Base-by-base conservation (phyloP, 83 land plant genomes). In the Isoetes engelmannii region DNA sequence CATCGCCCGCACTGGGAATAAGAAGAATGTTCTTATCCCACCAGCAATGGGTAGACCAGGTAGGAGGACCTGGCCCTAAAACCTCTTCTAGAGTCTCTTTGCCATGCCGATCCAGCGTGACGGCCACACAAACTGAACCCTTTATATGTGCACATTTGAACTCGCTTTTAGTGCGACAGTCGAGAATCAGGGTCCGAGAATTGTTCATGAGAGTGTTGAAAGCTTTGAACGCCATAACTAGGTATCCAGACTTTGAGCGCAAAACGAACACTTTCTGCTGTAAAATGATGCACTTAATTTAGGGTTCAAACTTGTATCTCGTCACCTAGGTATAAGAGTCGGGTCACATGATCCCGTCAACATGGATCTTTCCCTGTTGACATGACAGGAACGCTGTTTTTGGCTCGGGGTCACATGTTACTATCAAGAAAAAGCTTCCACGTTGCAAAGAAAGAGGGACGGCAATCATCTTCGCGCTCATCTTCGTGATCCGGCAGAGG, bases 11-110 rank as follows among this genome's bases (percentile, higher is more conserved):
- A 51, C 70, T 54, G 21, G 74, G 42, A 12, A 75, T 54, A 1
- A 75, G 77, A n/a, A 75, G 47, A 17, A 75, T 42, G 46, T 75
- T 56, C 44, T 68, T 58, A 70, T 61, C 78, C 78, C 78, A 75
- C 78, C 78, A 75, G 61, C 74, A 75, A 44, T 70, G 61, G 2
- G 51, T 28, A 48, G 78, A 63, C 74, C 75, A 74, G 7, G 71
- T 71, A 44, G 73, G 57, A 17, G 61, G 71, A 5, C 71, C 58
- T 53, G 63, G 62, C 3, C 73, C 77, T 28, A 41, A 73, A 44
- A 60, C 43, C 50, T 45, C 69, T 48, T 73, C 72, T 18, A 69
- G 28, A 9, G 74, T 61, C 9, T 21, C 20, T 6, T 45, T 47
- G 10, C 66, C 65, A 69, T 59, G 48, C 18, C 47, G 10, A 21